phyloP scores from a whole-genome alignment of 139 green algal genomes.

The Picochlorum sp. region DNA sequence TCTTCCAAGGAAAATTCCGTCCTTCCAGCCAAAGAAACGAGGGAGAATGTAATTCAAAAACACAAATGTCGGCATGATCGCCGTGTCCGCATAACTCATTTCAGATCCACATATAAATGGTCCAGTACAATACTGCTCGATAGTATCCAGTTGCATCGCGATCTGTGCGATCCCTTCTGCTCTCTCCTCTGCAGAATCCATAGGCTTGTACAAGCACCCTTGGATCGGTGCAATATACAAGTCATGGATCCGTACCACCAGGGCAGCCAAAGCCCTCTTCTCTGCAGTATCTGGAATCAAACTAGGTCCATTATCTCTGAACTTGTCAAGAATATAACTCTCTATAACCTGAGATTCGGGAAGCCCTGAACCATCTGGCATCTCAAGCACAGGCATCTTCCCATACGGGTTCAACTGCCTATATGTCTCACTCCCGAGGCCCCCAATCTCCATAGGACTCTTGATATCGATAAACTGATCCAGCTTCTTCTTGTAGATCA shows the following conservation, averaged over 20 bases:
- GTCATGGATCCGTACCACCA: slow-evolving; percentile 56
- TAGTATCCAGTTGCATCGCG: slow-evolving; percentile 48
- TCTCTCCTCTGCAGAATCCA: slow-evolving; percentile 39
- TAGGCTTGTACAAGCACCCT: slow-evolving; percentile 56
- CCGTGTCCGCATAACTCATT: slow-evolving; percentile 41
- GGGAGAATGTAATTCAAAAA: slow-evolving; percentile 62
- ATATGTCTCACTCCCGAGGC: slow-evolving; percentile 38
- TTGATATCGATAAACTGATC: slow-evolving; percentile 47
- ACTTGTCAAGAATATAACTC: slow-evolving; percentile 66
- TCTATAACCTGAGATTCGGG: slow-evolving; percentile 62
- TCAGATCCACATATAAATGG: slow-evolving; percentile 40
- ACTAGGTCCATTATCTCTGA: slow-evolving; percentile 23
- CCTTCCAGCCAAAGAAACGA: slow-evolving; percentile 61
- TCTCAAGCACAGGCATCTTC: slow-evolving; percentile 66
- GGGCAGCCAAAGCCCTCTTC: slow-evolving; percentile 22
- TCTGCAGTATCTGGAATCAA: slow-evolving; percentile 48
- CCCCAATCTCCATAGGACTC: slow-evolving; percentile 40
- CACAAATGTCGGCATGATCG: slow-evolving; percentile 65
- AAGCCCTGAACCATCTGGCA: slow-evolving; percentile 46
- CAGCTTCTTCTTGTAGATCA: slow-evolving; percentile 57
- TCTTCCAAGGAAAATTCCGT: slow-evolving; percentile 43
- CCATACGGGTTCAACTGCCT: slow-evolving; percentile 32
- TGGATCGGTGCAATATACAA: slow-evolving; percentile 60
- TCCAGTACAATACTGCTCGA: slow-evolving; percentile 49
- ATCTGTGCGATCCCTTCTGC: slow-evolving; percentile 42